Evolutionary conservation across 164 flowering plant genomes (phyloP), one percentile per base, ranked within the genome.

Genomic region (Santalum album): DNA sequence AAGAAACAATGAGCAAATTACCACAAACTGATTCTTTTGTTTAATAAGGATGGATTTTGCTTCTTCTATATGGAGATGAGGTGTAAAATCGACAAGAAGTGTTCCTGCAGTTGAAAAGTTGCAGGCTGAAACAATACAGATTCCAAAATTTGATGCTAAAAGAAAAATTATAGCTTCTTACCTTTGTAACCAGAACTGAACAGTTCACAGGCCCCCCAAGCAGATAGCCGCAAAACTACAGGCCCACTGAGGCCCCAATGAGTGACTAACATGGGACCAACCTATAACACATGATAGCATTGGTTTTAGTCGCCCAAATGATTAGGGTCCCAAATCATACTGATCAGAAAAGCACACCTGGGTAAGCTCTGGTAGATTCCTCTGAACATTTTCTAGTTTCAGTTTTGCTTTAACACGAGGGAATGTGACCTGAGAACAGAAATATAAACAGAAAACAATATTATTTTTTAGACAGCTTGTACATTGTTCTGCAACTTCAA

Each of bases 191-290:
- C 75, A 51, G 87, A 72, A 62, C 59, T 65, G 46, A 67, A 83
- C 1, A 92, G 72, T 57, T 80, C 69, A 24, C 94, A 84, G 0
- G 96, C 98, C 22, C 88, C 96, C 98, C 98, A 92, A 66, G 98
- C 98, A 69, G 98, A 92, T 58, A 92, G 65, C n/a, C 88, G 80
- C 51, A 92, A 94, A 76, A 92, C 73, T 57, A 76, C 95, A 10
- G 98, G 96, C 24, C 98, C 98, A 78, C 96, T 92, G 53, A 92
- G 83, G 58, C 98, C 96, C 98, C 96, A 88, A 56, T 92, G 98
- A 38, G 98, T 92, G 56, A 86, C 85, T 61, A 92, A 72, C 96
- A 92, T 76, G 43, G 98, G 91, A 23, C 98, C 96, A 72, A 81
- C 80, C 98, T 91, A 61, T 60, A 62, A 56, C n/a, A 50, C 49